Evolutionary conservation across 495 filamentous ascomycete genomes (phyloP).

Genomic region (Oidiodendron maius): DNA sequence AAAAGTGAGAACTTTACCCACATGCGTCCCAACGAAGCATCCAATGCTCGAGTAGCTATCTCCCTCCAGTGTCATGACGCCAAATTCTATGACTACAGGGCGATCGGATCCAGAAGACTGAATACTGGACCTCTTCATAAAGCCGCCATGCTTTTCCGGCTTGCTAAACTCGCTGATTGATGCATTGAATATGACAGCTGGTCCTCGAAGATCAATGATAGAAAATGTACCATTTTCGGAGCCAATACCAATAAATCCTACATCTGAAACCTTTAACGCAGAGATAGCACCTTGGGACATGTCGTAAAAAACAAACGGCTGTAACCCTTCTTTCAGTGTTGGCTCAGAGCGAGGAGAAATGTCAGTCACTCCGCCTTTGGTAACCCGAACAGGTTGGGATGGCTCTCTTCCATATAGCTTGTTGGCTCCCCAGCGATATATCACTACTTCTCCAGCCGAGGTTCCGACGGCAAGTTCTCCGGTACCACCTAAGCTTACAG

Average conservation of each 20-base stretch:
- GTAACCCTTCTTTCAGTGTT: conserved; percentile 69
- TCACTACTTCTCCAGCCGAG: conserved; percentile 69
- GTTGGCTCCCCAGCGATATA: conserved; percentile 86
- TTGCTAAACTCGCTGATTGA: conserved; percentile 62
- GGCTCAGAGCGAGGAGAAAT: conserved; percentile 74
- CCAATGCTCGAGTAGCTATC: conserved; percentile 93
- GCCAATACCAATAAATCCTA: conserved; percentile 85
- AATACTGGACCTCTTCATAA: conserved; percentile 44
- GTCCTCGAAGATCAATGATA: conserved; percentile 83
- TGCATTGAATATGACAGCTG: conserved; percentile 74
- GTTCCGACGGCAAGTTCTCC: conserved; percentile 84
- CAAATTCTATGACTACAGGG: conserved; percentile 78
- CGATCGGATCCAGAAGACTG: conserved; percentile 51
- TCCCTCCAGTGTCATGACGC: conserved; percentile 85
- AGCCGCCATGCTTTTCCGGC: conserved; percentile 62
- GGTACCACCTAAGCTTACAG: conserved; percentile 71
- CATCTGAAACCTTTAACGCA: conserved; percentile 74
- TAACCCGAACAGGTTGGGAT: conserved; percentile 43
- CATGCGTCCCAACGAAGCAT: conserved; percentile 83
- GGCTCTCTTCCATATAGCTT: conserved; percentile 45
- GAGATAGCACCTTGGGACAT: conserved; percentile 75
- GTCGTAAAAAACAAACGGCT: conserved; percentile 75
- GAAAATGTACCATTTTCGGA: conserved; percentile 73
- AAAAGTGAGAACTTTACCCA: conserved; percentile 79
- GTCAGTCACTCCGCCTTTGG: conserved; percentile 57